Percentiles rank a stretch among this genome's conserved stretches.
Conservation (phyloP, 257 asterid species). For the Ilex aquifolium region DNA sequence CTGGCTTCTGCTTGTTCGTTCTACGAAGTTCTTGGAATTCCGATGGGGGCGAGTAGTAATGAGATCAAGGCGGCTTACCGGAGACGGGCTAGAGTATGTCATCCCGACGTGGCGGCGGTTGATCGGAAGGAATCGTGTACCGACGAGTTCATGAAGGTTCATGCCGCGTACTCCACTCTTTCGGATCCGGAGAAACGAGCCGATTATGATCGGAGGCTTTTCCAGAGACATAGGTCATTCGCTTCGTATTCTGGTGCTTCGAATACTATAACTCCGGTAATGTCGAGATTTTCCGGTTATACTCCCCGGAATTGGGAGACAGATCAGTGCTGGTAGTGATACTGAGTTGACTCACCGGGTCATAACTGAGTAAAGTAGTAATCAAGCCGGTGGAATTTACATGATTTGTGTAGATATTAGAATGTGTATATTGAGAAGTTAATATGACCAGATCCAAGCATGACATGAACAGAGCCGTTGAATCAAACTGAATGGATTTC, state of each 20-base stretch:
- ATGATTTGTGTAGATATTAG: no score
- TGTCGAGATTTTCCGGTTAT: constrained; percentile 16
- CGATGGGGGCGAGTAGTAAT: constrained; percentile 19
- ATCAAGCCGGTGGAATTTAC: no score
- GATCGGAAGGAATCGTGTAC: constrained; percentile 21
- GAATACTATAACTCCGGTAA: neutral
- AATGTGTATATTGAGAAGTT: no score
- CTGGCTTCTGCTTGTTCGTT: constrained; percentile 17
- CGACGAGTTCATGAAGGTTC: constrained; percentile 31
- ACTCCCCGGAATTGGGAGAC: constrained; percentile 39
- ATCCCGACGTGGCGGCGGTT: constrained; percentile 28
- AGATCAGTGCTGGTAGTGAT: constrained; percentile 44
- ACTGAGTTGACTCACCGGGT: neutral
- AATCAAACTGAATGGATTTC: no score
- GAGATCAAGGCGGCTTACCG: constrained; percentile 37
- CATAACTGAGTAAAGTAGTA: neutral
- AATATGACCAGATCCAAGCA: no score
- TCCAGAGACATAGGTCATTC: constrained; percentile 4
- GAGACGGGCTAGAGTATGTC: constrained; percentile 23
- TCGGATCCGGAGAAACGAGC: constrained; percentile 38
- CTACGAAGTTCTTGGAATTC: constrained; percentile 33
- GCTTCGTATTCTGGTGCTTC: constrained; percentile 4
- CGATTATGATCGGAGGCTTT: constrained; percentile 23
- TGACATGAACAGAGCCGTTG: no score
- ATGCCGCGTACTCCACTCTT: constrained; percentile 36